Conservation (phyloP, 2,329 filamentous ascomycete species). For the Penicillium sumatraense region DNA sequence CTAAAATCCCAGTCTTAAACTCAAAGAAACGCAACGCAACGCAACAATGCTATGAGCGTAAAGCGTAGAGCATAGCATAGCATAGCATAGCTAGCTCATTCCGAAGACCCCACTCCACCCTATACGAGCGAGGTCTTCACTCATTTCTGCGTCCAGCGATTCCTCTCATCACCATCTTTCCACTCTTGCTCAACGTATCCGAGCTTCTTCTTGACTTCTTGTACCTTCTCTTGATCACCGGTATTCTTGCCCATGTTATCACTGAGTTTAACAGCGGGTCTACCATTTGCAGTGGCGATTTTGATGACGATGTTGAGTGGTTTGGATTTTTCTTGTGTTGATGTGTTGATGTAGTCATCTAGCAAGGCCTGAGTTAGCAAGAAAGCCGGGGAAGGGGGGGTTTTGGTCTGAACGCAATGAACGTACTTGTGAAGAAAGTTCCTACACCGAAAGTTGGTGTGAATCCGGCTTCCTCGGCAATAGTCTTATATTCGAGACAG, state of each 20-base stretch:
- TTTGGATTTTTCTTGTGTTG: conserved; percentile 78
- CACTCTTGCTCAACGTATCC: conserved; percentile 87
- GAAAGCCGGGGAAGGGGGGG: not conserved
- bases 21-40: not conserved
- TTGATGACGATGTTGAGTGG: conserved; percentile 99
- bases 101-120: too few species aligned
- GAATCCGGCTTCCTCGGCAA: conserved; percentile 80
- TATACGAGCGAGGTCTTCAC: too few species aligned
- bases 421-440: conserved; percentile 83
- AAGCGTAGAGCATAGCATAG: too few species aligned
- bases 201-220: conserved; percentile 80
- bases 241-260: conserved; percentile 95
- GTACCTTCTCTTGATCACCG: conserved; percentile 77
- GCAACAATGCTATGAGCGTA: too few species aligned
- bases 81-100: too few species aligned
- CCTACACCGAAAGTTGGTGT: conserved; percentile 90
- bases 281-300: conserved; percentile 79
- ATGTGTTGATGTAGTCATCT: conserved; percentile 79
- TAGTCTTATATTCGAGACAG: conserved; percentile 86
- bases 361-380: conserved; percentile 6
- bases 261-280: conserved; percentile 88
- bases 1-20: not conserved
- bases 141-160: conserved; percentile 70
- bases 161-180: conserved; percentile 81
- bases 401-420: not conserved